These are phyloP conservation scores for Picea mariana DNA, from an alignment of 83 land plant genomes.

Conservation along the genomic window DNA sequence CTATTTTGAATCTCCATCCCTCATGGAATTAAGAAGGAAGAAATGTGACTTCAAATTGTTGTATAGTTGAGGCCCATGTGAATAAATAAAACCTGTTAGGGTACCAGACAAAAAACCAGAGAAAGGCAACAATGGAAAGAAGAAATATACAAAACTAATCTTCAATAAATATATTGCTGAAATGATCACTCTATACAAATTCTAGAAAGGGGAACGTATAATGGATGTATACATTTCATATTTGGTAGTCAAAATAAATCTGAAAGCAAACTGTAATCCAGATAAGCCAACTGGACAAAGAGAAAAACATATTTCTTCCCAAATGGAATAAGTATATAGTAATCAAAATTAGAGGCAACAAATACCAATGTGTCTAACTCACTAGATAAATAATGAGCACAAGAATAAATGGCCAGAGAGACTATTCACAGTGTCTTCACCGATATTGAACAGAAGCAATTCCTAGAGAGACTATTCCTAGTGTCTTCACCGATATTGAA, in stretches of 20 bases:
- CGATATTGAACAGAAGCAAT: no score
- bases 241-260: neutral
- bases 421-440: no score
- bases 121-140: neutral
- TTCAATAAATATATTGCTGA: neutral
- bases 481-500: no score
- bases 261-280: constrained; percentile 11
- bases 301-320: neutral
- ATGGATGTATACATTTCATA: neutral
- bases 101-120: constrained; percentile 6
- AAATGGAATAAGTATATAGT: no score
- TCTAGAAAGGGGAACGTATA: neutral
- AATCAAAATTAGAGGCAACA: no score
- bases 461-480: no score
- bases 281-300: no score
- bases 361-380: no score
- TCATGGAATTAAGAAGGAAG: neutral
- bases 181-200: neutral
- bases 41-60: constrained; percentile 7
- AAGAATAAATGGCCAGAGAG: no score
- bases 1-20: neutral
- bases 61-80: neutral
- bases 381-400: no score
- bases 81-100: constrained; percentile 1
- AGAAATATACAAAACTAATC: neutral